These are phyloP conservation scores for Colletotrichum sp. DNA, from an alignment of 2,329 filamentous ascomycete species.

Conservation along the genomic window DNA sequence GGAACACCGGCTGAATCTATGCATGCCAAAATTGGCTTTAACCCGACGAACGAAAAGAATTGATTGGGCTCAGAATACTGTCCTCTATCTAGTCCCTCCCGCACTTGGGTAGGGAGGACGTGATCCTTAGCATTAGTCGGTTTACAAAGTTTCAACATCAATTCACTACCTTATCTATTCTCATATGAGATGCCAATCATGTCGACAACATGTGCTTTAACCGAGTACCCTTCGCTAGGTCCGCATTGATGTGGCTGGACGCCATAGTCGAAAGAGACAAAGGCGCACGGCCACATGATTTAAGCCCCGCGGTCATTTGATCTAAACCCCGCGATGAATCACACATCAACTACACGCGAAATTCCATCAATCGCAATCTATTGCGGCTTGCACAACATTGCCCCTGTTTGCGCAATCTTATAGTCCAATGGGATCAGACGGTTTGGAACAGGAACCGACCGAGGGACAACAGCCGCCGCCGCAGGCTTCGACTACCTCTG, in stretches of 20 bases:
- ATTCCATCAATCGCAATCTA: not conserved
- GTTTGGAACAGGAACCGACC: not conserved
- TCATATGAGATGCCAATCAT: too few species aligned
- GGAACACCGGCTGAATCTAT: rapidly evolving
- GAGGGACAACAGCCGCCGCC: not conserved
- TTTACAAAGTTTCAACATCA: not conserved
- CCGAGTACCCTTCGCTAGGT: too few species aligned
- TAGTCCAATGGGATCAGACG: not conserved
- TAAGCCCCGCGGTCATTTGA: not conserved
- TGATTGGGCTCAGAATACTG: not conserved
- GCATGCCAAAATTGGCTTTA: not conserved
- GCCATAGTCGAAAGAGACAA: not conserved
- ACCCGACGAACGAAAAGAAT: not conserved
- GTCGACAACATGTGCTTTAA: too few species aligned
- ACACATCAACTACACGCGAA: not conserved
- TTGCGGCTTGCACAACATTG: not conserved
- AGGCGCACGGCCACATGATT: not conserved
- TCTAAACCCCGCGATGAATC: not conserved
- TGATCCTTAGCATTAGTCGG: not conserved
- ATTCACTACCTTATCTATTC: not conserved
- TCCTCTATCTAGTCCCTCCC: not conserved
- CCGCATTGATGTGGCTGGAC: not conserved
- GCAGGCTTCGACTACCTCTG: not conserved
- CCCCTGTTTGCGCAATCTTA: not conserved
- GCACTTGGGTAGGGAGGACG: not conserved